Base-by-base conservation (phyloP, 2,329 filamentous ascomycete species). In the Drechslerella coelobrocha region DNA sequence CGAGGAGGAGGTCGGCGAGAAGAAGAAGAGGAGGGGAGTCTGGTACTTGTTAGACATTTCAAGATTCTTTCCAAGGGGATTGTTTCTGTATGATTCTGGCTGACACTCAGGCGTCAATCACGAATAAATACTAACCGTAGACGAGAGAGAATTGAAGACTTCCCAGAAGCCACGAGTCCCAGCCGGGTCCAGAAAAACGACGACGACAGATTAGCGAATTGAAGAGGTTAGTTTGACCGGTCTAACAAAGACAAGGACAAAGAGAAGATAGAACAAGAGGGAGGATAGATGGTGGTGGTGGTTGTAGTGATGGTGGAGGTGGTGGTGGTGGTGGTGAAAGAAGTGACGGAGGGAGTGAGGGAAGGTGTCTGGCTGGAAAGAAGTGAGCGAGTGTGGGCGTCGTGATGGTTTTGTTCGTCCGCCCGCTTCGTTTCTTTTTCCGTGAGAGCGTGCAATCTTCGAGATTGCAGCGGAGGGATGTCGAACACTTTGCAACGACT, bases 351-450 rank as follows among this genome's bases (percentile, higher is more conserved):
- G 6, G 27, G 34, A 29, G n/a, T 19, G 29, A 12, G 14, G 51
- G n/a, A 34, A 27, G n/a, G 23, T 31, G 21, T 9, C 19, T 19
- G 10, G 19, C 5, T 39, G 34, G 17, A 14, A 14, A 31, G 34
- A n/a, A 24, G 4, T 19, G 48, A 39, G 14, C 34, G 17, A 45
- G 48, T 34, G 55, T 37, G 48, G 37, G 37, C 39, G 26, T 37
- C 21, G 23, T 47, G 59, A 48, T 31, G 26, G 65, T 69, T 69
- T 69, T 69, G 65, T 69, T 69, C 61, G 26, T 26, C 41, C 43
- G 24, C 21, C 17, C 12, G 21, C 1, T 8, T 9, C 27, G 27
- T 47, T 61, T 52, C 29, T 45, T 43, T 61, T 60, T 61, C 45
- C 34, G 10, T 19, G 7, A 21, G 4, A 14, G 23, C 23, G 3